Base-by-base conservation (phyloP, 768 basidiomycete species). In the Boletus reticulatus region DNA sequence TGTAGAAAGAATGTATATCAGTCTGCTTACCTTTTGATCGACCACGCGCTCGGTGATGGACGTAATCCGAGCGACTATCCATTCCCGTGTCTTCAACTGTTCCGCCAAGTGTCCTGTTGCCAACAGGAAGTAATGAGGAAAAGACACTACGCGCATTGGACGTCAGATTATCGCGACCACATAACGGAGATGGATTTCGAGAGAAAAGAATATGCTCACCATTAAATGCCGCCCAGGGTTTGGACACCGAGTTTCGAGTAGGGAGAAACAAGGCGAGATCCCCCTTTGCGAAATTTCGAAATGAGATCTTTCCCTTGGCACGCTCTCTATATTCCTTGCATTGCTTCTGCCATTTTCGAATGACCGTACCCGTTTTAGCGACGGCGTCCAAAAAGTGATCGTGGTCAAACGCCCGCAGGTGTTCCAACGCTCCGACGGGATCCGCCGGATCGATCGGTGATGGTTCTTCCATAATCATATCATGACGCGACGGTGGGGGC, bases 171-270 rank as follows among this genome's bases (percentile, higher is more conserved):
- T 34, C 32, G 19, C 22, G 6, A 5, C 8, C 13, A 24, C 7
- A 22, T 13, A 13, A 45, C n/a, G 32, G 11, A 14, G 34, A 34
- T 38, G 11, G 3, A 46, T n/a, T 17, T 43, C 9, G 11, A 43
- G 51, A 43, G 53, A 37, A 48, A 20, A 29, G 27, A 44, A 47
- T 11, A 41, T 11, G 58, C 84, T 63, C 67, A 94, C 94, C 90
- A 72, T 98, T 99, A 75, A 98, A 99, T 11, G 97, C 97, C 22
- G 96, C 97, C 96, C 97, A 99, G 1, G 93, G 91, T 69, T 91
- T 93, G 42, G 89, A 88, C 7, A 92, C 83, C 29, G 94, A 93
- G 72, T 98, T 98, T 45, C 95, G 80, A 0, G 97, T 99, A 2
- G 97, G 97, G 14, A 99, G 76, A 74, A 99, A 99, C 31, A 99